Evolutionary conservation across 225 moss, liverwort and hornwort species (phyloP).

Genomic region (Bryoerythrophyllum caledonicum): DNA sequence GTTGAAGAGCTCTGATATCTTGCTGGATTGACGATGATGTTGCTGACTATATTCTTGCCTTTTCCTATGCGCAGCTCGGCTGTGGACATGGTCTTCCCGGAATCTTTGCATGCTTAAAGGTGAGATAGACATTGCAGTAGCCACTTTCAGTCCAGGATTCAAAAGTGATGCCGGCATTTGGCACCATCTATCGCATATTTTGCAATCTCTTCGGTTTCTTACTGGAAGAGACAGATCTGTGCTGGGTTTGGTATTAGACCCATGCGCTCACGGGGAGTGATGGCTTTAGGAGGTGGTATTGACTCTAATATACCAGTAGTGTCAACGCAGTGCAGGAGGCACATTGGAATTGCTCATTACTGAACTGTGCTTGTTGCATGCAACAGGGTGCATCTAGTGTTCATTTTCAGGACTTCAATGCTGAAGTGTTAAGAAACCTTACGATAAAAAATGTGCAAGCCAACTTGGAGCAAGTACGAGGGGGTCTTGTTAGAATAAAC

Average conservation of each 20-base stretch:
- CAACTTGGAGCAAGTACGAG: slow-evolving; percentile 70
- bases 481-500: slow-evolving; percentile 42
- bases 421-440: slow-evolving; percentile 73
- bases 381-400: slow-evolving; percentile 87
- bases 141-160: slow-evolving; percentile 8
- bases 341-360: slow-evolving; percentile 14
- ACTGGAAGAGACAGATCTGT: slow-evolving; percentile 2
- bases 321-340: background rate
- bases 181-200: slow-evolving; percentile 14
- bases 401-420: slow-evolving; percentile 96
- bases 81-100: slow-evolving; percentile 98
- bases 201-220: slow-evolving; percentile 1
- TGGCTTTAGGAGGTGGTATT: background rate
- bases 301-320: background rate
- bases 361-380: slow-evolving; percentile 19
- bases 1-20: background rate
- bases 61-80: slow-evolving; percentile 63
- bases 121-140: slow-evolving; percentile 36
- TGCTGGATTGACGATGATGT: slow-evolving; percentile 16
- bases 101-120: slow-evolving; percentile 90
- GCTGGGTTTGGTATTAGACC: background rate
- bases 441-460: slow-evolving; percentile 84
- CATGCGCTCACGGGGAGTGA: background rate
- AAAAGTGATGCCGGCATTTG: background rate
- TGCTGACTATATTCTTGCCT: slow-evolving; percentile 5